Base-by-base conservation (phyloP, 352 stramenopile genomes). In the Halophytophthora polymorphica region DNA sequence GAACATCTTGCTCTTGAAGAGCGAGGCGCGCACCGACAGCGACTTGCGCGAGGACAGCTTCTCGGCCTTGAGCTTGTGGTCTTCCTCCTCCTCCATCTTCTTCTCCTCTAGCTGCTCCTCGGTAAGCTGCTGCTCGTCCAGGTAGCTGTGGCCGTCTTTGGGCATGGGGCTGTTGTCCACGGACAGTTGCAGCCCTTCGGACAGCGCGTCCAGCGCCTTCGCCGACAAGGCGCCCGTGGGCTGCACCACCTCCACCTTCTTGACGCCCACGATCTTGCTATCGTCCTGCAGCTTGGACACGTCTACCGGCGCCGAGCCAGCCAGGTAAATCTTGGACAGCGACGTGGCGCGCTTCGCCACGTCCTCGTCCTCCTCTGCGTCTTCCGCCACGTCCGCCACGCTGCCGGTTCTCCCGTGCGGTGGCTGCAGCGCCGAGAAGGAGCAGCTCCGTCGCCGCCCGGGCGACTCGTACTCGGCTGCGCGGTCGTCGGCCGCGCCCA, bases 41-140 rank as follows among this genome's bases (percentile, higher is more conserved):
- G 68, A 86, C 58, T 77, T 77, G 34, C 80, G 59, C 10, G 80
- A 65, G 28, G 75, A 84, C 7, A 86, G 58, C 53, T 90, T 90
- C 53, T 91, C 80, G 1, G 60, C 78, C 36, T 89, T 80, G 4
- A 92, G 64, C 44, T 92, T 92, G 51, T 90, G 76, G 48, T 90
- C 80, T 45, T 94, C 83, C 47, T 94, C 83, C 49, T 92, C 83
- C 50, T 88, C 83, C 83, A 94, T 92, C 49, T 86, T 82, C 58
- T 91, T 88, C 62, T 94, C 83, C 53, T 91, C 83, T 21, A 92
- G 48, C 45, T 94, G 71, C 49, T 87, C 83, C 43, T 94, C 81
- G 1, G 73, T 90, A 12, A 88, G 53, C 33, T 84, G 68, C 34
- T 56, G 53, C 8, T 64, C 58, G 25, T 64, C 41, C 7, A 64